These are phyloP conservation scores for Astraeus odoratus DNA, from an alignment of 768 basidiomycete species.

Conservation along the genomic window DNA sequence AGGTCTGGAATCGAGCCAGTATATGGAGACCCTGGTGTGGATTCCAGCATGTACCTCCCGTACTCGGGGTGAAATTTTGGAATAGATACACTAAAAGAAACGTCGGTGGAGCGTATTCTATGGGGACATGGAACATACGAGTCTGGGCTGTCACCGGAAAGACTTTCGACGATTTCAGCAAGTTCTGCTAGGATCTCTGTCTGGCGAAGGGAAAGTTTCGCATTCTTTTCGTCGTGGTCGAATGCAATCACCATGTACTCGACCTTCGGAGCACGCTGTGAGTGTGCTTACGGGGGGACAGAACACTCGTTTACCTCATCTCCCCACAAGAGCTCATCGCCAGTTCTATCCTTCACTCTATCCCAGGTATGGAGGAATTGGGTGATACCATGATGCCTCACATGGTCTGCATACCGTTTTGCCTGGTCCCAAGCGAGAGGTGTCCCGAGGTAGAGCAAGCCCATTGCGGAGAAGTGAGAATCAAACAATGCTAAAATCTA, in stretches of 20 bases:
- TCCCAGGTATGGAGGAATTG: constrained; percentile 96
- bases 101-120: background rate
- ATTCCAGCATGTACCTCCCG: constrained; percentile 97
- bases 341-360: constrained; percentile 80
- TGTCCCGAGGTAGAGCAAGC: constrained; percentile 87
- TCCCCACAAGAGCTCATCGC: constrained; percentile 94
- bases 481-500: background rate
- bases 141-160: constrained; percentile 44
- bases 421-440: constrained; percentile 90
- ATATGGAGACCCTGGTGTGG: constrained; percentile 94
- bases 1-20: constrained; percentile 82
- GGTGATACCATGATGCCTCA: constrained; percentile 85
- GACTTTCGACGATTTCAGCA: constrained; percentile 56
- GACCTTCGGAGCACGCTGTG: constrained; percentile 44
- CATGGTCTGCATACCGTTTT: constrained; percentile 81
- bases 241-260: constrained; percentile 95
- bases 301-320: constrained; percentile 70
- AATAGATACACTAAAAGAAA: constrained; percentile 48
- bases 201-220: constrained; percentile 88
- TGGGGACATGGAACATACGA: constrained; percentile 37
- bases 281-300: constrained; percentile 7
- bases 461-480: constrained; percentile 48
- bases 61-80: constrained; percentile 98
- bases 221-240: constrained; percentile 71
- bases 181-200: constrained; percentile 87